Conservation (phyloP, 108 stramenopile genomes). For the Pseudonitzschia multistriata region DNA sequence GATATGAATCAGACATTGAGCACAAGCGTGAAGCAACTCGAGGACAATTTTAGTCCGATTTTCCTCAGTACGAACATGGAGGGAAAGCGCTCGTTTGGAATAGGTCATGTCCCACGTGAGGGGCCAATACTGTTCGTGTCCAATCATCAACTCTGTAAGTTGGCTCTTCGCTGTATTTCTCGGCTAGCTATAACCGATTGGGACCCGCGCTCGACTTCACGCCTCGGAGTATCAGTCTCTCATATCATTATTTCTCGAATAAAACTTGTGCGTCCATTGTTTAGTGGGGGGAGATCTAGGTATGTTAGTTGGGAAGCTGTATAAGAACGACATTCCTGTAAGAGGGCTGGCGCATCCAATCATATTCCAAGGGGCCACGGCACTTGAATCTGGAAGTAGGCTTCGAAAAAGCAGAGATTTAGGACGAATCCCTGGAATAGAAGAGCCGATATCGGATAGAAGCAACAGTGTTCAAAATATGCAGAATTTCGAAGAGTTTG, state of each 20-base stretch:
- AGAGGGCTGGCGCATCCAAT: conserved; percentile 87
- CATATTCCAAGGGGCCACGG: conserved; percentile 40
- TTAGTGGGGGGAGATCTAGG: conserved; percentile 62
- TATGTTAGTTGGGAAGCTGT: conserved; percentile 64
- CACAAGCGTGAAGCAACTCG: conserved; percentile 54
- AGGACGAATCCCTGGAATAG: conserved; percentile 41
- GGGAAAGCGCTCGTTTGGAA: conserved; percentile 60
- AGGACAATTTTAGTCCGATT: conserved; percentile 59
- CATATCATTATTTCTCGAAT: not conserved
- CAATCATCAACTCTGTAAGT: conserved; percentile 86
- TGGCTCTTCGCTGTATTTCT: not conserved
- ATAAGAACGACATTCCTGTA: conserved; percentile 56
- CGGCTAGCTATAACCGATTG: too few species aligned
- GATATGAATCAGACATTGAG: conserved; percentile 49
- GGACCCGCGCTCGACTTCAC: too few species aligned
- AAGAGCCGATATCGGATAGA: not conserved
- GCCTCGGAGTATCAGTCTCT: not conserved
- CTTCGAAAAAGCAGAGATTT: conserved; percentile 28
- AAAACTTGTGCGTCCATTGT: not conserved
- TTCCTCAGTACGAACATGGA: conserved; percentile 78
- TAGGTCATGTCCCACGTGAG: conserved; percentile 53
- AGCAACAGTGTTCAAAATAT: not conserved
- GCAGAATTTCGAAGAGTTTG: conserved; percentile 69
- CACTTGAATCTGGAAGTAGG: conserved; percentile 14
- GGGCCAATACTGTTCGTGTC: conserved; percentile 83